A percentile compares a stretch with the other conserved stretches of the same genome.
Evolutionary conservation across 768 basidiomycete species (phyloP).

Genomic region (Rhodotorula graminis): DNA sequence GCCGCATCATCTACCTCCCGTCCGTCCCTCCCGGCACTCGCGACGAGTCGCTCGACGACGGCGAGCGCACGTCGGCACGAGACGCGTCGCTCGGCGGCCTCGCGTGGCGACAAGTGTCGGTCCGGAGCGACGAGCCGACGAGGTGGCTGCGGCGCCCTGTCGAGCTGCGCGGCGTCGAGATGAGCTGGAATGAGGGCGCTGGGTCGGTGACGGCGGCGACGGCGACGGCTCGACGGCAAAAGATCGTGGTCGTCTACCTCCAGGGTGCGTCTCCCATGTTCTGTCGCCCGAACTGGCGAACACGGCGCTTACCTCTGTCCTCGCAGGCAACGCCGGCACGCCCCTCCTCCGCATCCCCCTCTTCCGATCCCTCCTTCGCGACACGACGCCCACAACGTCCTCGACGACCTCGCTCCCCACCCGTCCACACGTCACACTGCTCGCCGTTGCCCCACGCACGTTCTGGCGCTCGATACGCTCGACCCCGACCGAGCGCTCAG

Average conservation of each 20-base stretch:
- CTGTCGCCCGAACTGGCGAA: background rate
- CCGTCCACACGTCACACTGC: slow-evolving; percentile 39
- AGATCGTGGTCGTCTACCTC: slow-evolving; percentile 47
- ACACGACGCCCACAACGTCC: background rate
- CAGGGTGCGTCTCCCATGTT: too few species aligned
- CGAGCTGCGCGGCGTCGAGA: slow-evolving; percentile 43
- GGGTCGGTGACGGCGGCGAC: slow-evolving; percentile 1
- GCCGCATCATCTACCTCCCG: slow-evolving; percentile 56
- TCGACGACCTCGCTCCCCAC: too few species aligned
- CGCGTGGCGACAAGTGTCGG: slow-evolving; percentile 43
- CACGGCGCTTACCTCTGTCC: background rate
- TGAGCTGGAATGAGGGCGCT: slow-evolving; percentile 21
- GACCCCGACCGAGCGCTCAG: slow-evolving; percentile 49
- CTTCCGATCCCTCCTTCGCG: slow-evolving; percentile 46
- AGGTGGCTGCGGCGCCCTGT: slow-evolving; percentile 27
- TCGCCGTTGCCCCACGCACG: slow-evolving; percentile 54
- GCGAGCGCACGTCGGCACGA: slow-evolving; percentile 10
- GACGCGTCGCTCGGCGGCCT: slow-evolving; percentile 43
- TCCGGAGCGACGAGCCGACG: slow-evolving; percentile 36
- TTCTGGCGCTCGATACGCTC: slow-evolving; percentile 54
- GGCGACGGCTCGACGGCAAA: background rate
- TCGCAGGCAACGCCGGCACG: slow-evolving; percentile 55
- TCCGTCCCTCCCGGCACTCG: slow-evolving; percentile 52
- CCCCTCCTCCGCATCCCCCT: slow-evolving; percentile 53
- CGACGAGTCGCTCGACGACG: slow-evolving; percentile 45